These are phyloP conservation scores for Suillus alpinus DNA, from an alignment of 768 basidiomycete genomes.

Conservation along the genomic window DNA sequence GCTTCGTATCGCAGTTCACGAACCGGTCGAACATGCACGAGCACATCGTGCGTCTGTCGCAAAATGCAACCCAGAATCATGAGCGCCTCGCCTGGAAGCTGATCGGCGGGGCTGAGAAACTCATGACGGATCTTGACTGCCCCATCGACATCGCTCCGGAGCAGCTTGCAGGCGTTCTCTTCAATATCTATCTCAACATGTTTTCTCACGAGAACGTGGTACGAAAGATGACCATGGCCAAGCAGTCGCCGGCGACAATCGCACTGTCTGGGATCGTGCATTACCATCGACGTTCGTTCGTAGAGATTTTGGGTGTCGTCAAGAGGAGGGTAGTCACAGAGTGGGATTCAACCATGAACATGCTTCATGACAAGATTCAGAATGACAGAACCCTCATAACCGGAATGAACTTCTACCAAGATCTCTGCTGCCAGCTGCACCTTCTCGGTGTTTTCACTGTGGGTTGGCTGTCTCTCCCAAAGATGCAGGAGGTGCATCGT, in stretches of 20 bases:
- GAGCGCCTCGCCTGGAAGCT: slow-evolving; percentile 26
- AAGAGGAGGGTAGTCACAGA: slow-evolving; percentile 34
- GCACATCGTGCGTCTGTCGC: slow-evolving; percentile 3
- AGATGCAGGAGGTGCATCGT: slow-evolving; percentile 9
- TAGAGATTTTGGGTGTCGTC: slow-evolving; percentile 39
- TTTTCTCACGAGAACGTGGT: slow-evolving; percentile 26
- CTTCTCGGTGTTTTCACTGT: slow-evolving; percentile 37
- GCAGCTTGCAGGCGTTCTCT: slow-evolving; percentile 24
- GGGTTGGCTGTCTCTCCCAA: slow-evolving; percentile 15
- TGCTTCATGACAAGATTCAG: slow-evolving; percentile 20
- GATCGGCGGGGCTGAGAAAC: slow-evolving; percentile 1
- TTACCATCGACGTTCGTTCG: slow-evolving; percentile 50
- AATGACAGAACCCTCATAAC: slow-evolving; percentile 17
- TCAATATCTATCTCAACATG: slow-evolving; percentile 27
- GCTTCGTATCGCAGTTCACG: slow-evolving; percentile 26
- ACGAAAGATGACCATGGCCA: slow-evolving; percentile 9
- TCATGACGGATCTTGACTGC: background rate
- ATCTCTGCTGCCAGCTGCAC: slow-evolving; percentile 44
- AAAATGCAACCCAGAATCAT: slow-evolving; percentile 11
- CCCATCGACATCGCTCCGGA: slow-evolving; percentile 12
- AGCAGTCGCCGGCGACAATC: slow-evolving; percentile 1
- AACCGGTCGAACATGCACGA: slow-evolving; percentile 26
- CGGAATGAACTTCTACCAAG: slow-evolving; percentile 40
- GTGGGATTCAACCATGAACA: slow-evolving; percentile 43
- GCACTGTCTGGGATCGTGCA: slow-evolving; percentile 28